Percentiles rank a stretch among this genome's conserved stretches.
These are phyloP conservation scores for Henningerozyma blattae DNA, from an alignment of 805 yeast species.

Conservation along the genomic window DNA sequence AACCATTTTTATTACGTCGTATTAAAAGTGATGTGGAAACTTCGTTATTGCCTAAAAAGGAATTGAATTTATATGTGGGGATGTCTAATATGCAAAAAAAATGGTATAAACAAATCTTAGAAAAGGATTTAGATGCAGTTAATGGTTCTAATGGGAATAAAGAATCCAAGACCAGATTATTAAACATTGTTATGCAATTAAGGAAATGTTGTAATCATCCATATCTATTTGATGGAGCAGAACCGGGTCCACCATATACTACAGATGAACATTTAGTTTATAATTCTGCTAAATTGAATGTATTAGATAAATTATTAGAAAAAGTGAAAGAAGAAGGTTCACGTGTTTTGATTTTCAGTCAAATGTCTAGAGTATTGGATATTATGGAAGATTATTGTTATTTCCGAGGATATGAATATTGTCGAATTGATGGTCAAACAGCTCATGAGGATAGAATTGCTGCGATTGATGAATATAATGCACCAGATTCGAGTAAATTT, in stretches of 20 bases:
- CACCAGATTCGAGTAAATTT: conserved; percentile 61
- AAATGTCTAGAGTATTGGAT: conserved; percentile 74
- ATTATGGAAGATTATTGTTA: conserved; percentile 69
- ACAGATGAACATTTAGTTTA: conserved; percentile 73
- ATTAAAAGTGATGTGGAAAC: conserved; percentile 75
- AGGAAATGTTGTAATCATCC: conserved; percentile 83
- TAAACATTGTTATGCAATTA: conserved; percentile 76
- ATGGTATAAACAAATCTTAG: conserved; percentile 68
- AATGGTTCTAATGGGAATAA: conserved; percentile 69
- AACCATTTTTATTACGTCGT: conserved; percentile 67
- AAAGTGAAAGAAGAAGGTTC: conserved; percentile 59
- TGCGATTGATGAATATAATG: conserved; percentile 70
- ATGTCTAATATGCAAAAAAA: conserved; percentile 71
- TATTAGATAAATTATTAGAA: conserved; percentile 53
- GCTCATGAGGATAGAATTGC: conserved; percentile 65
- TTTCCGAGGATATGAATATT: conserved; percentile 57
- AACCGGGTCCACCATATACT: conserved; percentile 81
- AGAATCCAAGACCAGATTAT: conserved; percentile 62
- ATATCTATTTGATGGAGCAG: conserved; percentile 76
- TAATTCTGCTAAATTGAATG: conserved; percentile 61
- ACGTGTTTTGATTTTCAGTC: conserved; percentile 68
- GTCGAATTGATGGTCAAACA: conserved; percentile 77
- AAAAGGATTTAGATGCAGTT: conserved; percentile 74
- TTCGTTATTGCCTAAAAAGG: conserved; percentile 63
- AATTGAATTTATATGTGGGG: conserved; percentile 57